Evolutionary conservation across 352 stramenopile species (phyloP).

Genomic region (Globisporangium takayamanum): DNA sequence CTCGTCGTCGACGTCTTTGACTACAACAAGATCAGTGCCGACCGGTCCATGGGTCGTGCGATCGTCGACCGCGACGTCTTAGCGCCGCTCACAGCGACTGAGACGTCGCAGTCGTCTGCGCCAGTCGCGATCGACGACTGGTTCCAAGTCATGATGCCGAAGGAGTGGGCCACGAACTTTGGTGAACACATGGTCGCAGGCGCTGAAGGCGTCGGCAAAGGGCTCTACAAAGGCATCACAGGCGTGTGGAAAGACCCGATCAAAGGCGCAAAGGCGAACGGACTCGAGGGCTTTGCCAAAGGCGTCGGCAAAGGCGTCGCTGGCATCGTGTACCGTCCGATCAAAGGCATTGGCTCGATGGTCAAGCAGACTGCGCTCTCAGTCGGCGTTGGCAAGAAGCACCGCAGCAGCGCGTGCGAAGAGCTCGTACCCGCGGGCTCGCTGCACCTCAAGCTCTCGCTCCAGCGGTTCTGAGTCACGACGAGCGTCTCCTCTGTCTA

Average conservation of each 20-base stretch:
- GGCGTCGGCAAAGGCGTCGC: conserved; percentile 61
- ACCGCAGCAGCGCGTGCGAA: conserved; percentile 30
- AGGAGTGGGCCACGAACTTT: conserved; percentile 71
- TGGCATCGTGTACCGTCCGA: conserved; percentile 62
- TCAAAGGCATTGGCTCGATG: conserved; percentile 68
- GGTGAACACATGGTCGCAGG: conserved; percentile 77
- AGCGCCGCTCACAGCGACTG: conserved; percentile 18
- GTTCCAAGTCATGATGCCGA: conserved; percentile 53
- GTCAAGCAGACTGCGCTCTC: conserved; percentile 69
- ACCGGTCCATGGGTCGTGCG: conserved; percentile 62
- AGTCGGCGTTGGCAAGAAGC: conserved; percentile 49
- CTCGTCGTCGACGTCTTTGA: conserved; percentile 65
- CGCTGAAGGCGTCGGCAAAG: conserved; percentile 59
- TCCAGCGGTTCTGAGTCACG: conserved; percentile 49
- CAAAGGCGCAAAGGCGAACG: conserved; percentile 62
- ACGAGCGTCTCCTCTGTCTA: background rate
- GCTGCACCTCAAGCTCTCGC: conserved; percentile 52
- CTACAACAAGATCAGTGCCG: conserved; percentile 58
- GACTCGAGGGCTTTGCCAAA: conserved; percentile 68
- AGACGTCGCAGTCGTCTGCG: background rate
- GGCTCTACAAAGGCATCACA: conserved; percentile 65
- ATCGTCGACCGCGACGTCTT: conserved; percentile 37
- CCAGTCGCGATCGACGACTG: conserved; percentile 28
- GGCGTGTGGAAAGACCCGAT: conserved; percentile 79
- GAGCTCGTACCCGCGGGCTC: conserved; percentile 50